phyloP scores from a whole-genome alignment of 2,329 filamentous ascomycete species.

The Penicillium griseofulvum region DNA sequence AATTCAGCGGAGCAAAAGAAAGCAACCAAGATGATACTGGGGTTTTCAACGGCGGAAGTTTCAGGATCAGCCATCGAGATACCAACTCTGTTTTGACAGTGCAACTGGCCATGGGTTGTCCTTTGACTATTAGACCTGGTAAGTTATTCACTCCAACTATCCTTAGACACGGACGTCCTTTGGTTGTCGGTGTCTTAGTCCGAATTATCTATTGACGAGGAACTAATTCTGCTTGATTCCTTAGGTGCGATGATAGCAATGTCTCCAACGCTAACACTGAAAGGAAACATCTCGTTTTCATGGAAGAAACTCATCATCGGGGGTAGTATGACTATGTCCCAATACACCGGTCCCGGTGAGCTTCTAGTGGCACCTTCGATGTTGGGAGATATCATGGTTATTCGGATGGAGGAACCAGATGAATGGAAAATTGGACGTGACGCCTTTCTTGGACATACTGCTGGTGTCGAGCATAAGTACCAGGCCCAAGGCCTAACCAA shows the following conservation, averaged over 20 bases:
- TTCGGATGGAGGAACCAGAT: slow-evolving; percentile 66
- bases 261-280: slow-evolving; percentile 81
- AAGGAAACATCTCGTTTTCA: slow-evolving; percentile 78
- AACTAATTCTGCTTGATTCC: background rate
- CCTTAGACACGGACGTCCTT: background rate
- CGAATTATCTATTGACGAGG: background rate
- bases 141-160: slow-evolving; percentile 2
- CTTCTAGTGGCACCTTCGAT: slow-evolving; percentile 75
- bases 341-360: slow-evolving; percentile 86
- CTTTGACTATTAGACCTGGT: slow-evolving; percentile 76
- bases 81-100: slow-evolving; percentile 85
- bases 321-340: slow-evolving; percentile 74
- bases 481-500: slow-evolving; percentile 84
- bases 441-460: slow-evolving; percentile 79
- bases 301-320: slow-evolving; percentile 88
- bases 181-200: background rate
- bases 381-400: slow-evolving; percentile 80
- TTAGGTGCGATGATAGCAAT: slow-evolving; percentile 88
- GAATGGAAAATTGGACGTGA: slow-evolving; percentile 84
- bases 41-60: slow-evolving; percentile 96
- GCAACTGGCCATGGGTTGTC: slow-evolving; percentile 85
- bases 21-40: slow-evolving; percentile 79
- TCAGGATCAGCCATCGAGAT: slow-evolving; percentile 87
- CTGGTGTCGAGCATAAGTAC: slow-evolving; percentile 83
- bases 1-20: slow-evolving; percentile 64